phyloP scores from a whole-genome alignment of 495 filamentous ascomycete genomes.

The Hamigera avellanea region DNA sequence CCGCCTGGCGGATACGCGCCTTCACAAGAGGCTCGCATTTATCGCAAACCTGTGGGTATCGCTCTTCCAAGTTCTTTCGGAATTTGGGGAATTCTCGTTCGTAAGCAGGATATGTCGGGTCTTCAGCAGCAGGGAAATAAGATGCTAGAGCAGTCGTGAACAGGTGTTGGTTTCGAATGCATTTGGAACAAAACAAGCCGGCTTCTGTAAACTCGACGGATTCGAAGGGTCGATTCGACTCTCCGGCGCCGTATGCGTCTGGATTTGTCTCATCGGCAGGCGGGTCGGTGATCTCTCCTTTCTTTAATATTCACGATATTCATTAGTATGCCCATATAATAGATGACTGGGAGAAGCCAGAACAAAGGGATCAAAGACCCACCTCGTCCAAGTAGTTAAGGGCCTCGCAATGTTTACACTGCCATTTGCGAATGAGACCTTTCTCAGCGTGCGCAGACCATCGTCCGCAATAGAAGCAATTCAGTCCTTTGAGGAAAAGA shows the following conservation, averaged over 20 bases:
- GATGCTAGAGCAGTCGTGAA: constrained; percentile 53
- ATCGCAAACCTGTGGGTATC: constrained; percentile 76
- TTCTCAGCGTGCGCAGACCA: constrained; percentile 43
- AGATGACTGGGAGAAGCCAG: neutral
- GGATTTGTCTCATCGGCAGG: constrained; percentile 45
- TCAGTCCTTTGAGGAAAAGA: constrained; percentile 38
- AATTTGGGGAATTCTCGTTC: constrained; percentile 47
- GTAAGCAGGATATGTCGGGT: constrained; percentile 48
- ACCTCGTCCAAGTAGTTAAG: constrained; percentile 70
- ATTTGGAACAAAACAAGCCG: constrained; percentile 63
- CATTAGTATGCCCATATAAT: constrained; percentile 10
- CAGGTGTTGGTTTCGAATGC: constrained; percentile 72
- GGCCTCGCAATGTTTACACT: constrained; percentile 64
- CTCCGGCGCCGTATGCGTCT: constrained; percentile 11
- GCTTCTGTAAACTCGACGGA: constrained; percentile 25
- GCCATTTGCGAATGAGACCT: constrained; percentile 45
- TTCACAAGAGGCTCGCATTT: constrained; percentile 59
- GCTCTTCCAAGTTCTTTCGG: constrained; percentile 52
- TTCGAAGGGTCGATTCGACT: constrained; percentile 20
- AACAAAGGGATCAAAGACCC: constrained; percentile 6
- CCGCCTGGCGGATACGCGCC: constrained; percentile 50
- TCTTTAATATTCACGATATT: constrained; percentile 26
- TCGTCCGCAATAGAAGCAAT: constrained; percentile 68
- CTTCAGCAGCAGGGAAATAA: constrained; percentile 57
- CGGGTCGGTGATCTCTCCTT: constrained; percentile 79